Conservation (phyloP, 495 filamentous ascomycete species). For the Parathielavia hyrcaniae region DNA sequence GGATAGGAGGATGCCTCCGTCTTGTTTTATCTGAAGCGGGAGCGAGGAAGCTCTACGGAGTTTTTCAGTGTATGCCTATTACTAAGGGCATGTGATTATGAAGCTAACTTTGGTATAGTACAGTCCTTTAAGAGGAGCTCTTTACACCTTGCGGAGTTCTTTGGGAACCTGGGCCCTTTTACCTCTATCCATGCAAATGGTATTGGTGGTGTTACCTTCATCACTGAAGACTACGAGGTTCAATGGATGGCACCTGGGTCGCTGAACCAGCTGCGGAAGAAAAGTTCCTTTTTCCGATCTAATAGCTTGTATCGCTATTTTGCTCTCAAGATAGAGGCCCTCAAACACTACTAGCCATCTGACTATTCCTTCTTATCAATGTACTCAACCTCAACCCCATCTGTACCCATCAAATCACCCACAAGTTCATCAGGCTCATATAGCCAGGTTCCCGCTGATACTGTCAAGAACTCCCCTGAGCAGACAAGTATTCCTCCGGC, state of each 20-base stretch:
- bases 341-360: not conserved
- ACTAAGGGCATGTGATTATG: not conserved
- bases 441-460: not conserved
- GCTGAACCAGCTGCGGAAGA: not conserved
- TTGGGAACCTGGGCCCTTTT: not conserved
- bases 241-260: not conserved
- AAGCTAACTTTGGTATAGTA: not conserved
- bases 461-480: not conserved
- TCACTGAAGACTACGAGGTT: not conserved
- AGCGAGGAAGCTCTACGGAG: not conserved
- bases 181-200: not conserved
- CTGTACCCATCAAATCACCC: not conserved
- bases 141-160: not conserved
- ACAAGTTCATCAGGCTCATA: not conserved
- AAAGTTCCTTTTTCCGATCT: not conserved
- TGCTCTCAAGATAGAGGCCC: not conserved
- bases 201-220: not conserved
- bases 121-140: not conserved
- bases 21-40: not conserved
- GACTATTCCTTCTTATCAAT: not conserved
- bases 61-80: not conserved
- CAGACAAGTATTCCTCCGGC: not conserved
- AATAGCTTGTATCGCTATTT: not conserved
- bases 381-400: not conserved
- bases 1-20: not conserved